Evolutionary conservation across 2,329 filamentous ascomycete species (phyloP), one percentile per base, ranked within the genome.

Genomic region (Nemania sp.): DNA sequence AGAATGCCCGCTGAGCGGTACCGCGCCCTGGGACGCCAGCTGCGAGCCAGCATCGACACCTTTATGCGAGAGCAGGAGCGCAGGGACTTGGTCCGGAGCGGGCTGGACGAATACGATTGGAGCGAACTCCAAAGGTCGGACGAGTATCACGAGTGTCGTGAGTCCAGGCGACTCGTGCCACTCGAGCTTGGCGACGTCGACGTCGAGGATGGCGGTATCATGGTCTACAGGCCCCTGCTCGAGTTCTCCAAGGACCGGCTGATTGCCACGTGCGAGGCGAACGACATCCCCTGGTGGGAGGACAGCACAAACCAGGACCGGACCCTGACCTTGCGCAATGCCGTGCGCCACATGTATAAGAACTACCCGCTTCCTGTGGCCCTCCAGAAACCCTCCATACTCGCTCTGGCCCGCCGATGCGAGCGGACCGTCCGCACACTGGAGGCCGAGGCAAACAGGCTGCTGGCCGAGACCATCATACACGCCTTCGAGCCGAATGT

Each of bases 241-340:
- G 69, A 70, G 7, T 91, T 92, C 66, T 75, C 79, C 55, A 95
- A 97, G 72, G 78, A 83, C 45, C 77, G 86, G 30, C 77, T 97
- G n/a, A 78, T 87, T 37, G 82, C 84, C 1, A 91, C 90, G 0
- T 97, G 93, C 66, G 70, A 86, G 56, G 76, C 80, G n/a, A 80
- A 86, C 60, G 72, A 77, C 0, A 73, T 95, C 8, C 73, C 75
- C 0, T 97, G 90, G 88, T 89, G 91, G 59, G 90, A 94, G 68
- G 94, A 99, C 68, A 74, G 77, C 36, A 97, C 92, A 1, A 99
- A 99, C 66, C 71, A 77, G 14, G 88, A 97, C 64, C 80, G 77
- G 7, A 91, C 86, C 0, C 73, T 95, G 54, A 96, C 94, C 0
- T 73, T 80, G 39, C 83, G 94, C 31, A 99, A 99, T 65, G 86